These are phyloP conservation scores for Cercospora canescens DNA, from an alignment of 2,329 filamentous ascomycete genomes.

Conservation along the genomic window DNA sequence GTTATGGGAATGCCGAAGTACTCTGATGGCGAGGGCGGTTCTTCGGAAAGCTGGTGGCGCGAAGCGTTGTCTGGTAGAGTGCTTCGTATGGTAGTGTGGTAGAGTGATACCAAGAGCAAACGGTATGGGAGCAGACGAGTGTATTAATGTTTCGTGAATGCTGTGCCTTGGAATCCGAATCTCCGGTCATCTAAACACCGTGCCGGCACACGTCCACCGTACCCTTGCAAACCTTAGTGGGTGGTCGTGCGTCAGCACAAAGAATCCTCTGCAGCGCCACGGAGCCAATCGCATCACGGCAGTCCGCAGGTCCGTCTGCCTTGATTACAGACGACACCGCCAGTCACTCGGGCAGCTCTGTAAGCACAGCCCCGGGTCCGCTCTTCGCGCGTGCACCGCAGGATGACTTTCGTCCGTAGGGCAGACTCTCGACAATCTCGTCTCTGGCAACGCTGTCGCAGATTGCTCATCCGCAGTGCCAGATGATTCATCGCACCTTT, in stretches of 20 bases:
- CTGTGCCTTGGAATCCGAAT: conserved; percentile 19
- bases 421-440: conserved; percentile 5
- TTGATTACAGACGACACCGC: conserved; percentile 13
- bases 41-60: not conserved
- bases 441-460: not conserved
- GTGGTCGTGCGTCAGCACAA: conserved; percentile 11
- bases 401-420: conserved; percentile 1
- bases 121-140: conserved; percentile 3
- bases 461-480: conserved; percentile 12
- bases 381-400: not conserved
- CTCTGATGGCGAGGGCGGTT: conserved; percentile 1
- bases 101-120: conserved; percentile 6
- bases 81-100: conserved; percentile 4
- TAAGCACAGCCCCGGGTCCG: conserved; percentile 9
- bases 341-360: conserved; percentile 7
- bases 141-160: conserved; percentile 14
- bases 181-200: conserved; percentile 9
- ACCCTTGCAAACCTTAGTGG: conserved; percentile 9
- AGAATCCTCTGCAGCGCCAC: conserved; percentile 12
- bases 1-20: conserved; percentile 21
- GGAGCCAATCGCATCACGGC: conserved; percentile 16
- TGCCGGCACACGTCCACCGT: not conserved
- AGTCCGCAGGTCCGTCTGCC: conserved; percentile 13
- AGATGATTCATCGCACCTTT: conserved; percentile 7
- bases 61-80: conserved; percentile 3